Evolutionary conservation across 2,329 filamentous ascomycete genomes (phyloP).

Genomic region (Sclerotinia subarctica): DNA sequence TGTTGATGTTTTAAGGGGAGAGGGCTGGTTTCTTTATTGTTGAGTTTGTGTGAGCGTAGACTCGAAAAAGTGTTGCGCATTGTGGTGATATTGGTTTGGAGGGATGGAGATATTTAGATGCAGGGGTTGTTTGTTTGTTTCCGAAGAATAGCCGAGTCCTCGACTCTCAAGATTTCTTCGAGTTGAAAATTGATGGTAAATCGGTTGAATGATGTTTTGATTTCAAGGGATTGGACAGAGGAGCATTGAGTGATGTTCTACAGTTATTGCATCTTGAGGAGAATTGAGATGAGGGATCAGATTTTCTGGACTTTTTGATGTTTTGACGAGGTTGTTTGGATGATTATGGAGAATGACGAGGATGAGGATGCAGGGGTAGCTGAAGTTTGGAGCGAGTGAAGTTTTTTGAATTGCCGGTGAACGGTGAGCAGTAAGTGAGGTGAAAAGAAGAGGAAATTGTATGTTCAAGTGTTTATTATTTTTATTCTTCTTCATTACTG

Average conservation of each 20-base stretch:
- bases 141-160: not conserved
- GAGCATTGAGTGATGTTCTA: not conserved
- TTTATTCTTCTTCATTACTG: too few relatives aligned
- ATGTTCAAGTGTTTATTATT: too few relatives aligned
- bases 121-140: not conserved
- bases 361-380: not conserved
- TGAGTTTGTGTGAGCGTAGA: not conserved
- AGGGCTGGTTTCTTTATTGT: not conserved
- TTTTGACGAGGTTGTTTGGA: not conserved
- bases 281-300: not conserved
- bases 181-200: not conserved
- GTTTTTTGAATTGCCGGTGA: not conserved
- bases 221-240: too few relatives aligned
- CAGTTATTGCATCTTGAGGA: too few relatives aligned
- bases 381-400: not conserved
- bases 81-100: not conserved
- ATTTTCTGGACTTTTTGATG: not conserved
- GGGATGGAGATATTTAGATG: not conserved
- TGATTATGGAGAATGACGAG: not conserved
- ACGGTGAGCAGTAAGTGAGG: too few relatives aligned
- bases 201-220: not conserved
- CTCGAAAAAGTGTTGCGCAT: constrained; percentile 14
- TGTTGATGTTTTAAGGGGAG: not conserved
- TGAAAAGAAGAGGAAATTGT: not conserved
- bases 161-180: not conserved